Evolutionary conservation across 768 basidiomycete genomes (phyloP).

Genomic region (Pholiota molesta): DNA sequence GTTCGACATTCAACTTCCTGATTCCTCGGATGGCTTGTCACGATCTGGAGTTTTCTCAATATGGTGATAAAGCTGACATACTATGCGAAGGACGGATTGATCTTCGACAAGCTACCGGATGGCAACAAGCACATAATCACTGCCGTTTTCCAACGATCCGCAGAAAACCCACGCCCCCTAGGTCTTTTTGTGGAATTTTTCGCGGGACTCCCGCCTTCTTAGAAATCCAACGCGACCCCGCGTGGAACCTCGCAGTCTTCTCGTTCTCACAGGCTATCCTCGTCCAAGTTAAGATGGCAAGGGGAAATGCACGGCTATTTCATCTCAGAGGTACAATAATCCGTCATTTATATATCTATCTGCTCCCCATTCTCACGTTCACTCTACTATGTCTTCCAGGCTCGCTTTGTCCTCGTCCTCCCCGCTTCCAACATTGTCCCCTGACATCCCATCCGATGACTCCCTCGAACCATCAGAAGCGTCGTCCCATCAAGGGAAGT

Average conservation of each 20-base stretch:
- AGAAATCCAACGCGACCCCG: conserved; percentile 30
- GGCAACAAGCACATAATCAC: conserved; percentile 28
- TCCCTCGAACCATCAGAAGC: conserved; percentile 25
- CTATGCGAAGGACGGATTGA: not conserved
- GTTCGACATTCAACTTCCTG: not conserved
- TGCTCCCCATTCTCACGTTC: conserved; percentile 16
- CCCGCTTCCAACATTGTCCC: conserved; percentile 26
- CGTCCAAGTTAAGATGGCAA: conserved; percentile 29
- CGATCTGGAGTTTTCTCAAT: not conserved
- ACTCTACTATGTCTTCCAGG: conserved; percentile 34
- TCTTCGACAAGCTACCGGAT: conserved; percentile 26
- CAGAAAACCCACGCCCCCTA: conserved; percentile 37
- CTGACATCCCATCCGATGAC: conserved; percentile 21
- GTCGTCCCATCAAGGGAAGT: conserved; percentile 24
- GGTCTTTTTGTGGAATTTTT: conserved; percentile 28
- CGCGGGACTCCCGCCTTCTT: conserved; percentile 22
- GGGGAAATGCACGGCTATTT: conserved; percentile 14
- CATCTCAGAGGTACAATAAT: conserved; percentile 20
- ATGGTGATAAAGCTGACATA: not conserved
- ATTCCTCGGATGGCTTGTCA: not conserved
- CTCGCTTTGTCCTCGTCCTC: conserved; percentile 30
- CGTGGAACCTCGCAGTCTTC: conserved; percentile 21
- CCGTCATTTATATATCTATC: conserved; percentile 12
- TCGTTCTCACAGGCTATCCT: conserved; percentile 24
- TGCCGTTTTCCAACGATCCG: conserved; percentile 37